These are phyloP conservation scores for Trametes coccinea DNA, from an alignment of 768 basidiomycete genomes.

Conservation along the genomic window DNA sequence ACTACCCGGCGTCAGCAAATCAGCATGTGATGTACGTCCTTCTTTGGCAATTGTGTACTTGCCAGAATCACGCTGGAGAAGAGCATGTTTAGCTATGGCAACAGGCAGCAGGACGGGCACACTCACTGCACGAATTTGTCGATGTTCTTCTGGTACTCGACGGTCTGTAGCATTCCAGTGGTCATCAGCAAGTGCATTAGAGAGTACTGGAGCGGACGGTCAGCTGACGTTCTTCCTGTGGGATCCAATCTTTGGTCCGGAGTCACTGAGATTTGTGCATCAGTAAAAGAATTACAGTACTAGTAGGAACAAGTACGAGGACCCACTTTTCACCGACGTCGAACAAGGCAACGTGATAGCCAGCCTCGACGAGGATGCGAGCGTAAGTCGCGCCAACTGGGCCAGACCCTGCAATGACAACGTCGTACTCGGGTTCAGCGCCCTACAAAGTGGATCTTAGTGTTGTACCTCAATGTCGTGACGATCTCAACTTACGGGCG, in stretches of 20 bases:
- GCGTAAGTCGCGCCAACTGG: conserved; percentile 35
- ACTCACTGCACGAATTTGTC: conserved; percentile 33
- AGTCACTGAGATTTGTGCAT: neutral
- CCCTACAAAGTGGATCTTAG: too few relatives aligned
- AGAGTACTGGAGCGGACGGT: neutral
- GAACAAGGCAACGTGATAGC: conserved; percentile 15
- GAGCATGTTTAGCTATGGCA: neutral
- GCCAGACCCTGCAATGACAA: conserved; percentile 36
- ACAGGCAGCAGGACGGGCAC: neutral
- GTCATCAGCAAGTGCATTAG: neutral
- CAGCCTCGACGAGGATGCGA: conserved; percentile 26
- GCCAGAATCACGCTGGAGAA: neutral
- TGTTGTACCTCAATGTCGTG: too few relatives aligned
- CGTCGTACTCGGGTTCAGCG: conserved; percentile 10
- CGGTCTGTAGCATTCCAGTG: neutral
- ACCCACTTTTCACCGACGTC: conserved; percentile 14
- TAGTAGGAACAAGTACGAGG: neutral
- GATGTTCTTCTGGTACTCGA: conserved; percentile 37
- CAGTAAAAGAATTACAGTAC: too few relatives aligned
- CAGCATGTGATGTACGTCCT: too few relatives aligned
- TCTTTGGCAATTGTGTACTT: neutral
- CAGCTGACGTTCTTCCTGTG: conserved; percentile 36
- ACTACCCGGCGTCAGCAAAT: neutral
- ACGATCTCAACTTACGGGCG: neutral
- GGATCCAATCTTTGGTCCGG: conserved; percentile 7